Conservation (phyloP, 768 basidiomycete species). For the Phlebiopsis flavidoalba region DNA sequence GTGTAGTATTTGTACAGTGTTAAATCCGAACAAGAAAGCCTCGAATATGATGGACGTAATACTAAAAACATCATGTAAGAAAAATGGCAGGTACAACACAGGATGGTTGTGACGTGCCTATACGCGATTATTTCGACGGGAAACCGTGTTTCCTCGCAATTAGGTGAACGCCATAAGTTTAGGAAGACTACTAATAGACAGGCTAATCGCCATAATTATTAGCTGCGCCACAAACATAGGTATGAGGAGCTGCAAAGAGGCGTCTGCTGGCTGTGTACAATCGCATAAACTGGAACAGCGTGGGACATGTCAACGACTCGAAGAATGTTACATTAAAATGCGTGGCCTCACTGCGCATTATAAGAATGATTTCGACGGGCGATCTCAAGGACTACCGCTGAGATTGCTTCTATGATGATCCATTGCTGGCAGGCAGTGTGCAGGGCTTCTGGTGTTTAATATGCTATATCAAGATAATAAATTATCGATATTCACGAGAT, state of each 20-base stretch:
- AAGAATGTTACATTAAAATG: neutral
- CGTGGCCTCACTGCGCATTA: constrained; percentile 9
- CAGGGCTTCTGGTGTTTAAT: neutral
- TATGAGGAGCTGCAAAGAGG: constrained; percentile 3
- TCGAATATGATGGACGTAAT: constrained; percentile 14
- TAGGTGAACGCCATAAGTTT: constrained; percentile 5
- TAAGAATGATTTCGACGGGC: constrained; percentile 11
- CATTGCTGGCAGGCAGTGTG: constrained; percentile 13
- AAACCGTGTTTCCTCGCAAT: constrained; percentile 5
- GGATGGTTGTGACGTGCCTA: neutral
- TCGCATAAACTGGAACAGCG: constrained; percentile 10
- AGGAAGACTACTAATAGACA: constrained; percentile 11
- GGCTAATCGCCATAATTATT: constrained; percentile 6
- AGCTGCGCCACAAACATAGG: constrained; percentile 1
- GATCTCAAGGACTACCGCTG: constrained; percentile 9
- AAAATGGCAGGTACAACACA: neutral
- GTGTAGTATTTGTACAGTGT: constrained; percentile 11
- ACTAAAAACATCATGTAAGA: neutral
- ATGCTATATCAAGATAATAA: neutral
- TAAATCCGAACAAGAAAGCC: constrained; percentile 14
- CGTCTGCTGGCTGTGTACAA: constrained; percentile 12
- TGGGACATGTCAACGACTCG: neutral
- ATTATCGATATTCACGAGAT: neutral
- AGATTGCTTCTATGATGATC: constrained; percentile 13
- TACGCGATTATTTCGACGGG: constrained; percentile 10